Evolutionary conservation across 805 yeast genomes (phyloP), one percentile per base, ranked within the genome.

Genomic region (Yarrowia sp.): DNA sequence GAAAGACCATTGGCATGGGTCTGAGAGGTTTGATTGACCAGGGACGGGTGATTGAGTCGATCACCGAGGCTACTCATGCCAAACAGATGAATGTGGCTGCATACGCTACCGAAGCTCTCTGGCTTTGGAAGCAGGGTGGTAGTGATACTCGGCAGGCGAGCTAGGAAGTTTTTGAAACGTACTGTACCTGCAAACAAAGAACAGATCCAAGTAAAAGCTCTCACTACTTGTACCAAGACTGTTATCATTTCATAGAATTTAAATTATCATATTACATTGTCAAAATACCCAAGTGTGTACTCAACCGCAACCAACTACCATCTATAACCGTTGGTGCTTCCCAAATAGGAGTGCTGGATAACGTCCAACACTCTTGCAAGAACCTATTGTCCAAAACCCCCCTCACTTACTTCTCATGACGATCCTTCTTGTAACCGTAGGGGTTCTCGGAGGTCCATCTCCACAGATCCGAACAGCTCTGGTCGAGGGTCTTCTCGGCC

Each of bases 101-200:
- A 71, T 91, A 92, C 75, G 96, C 97, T 0, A 82, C 89, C 38
- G 98, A 93, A 71, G 96, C 97, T 0, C 81, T 93, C 42, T 93
- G 97, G 97, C 78, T 93, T 66, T 91, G 96, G 95, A 87, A 83
- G 72, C 72, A 75, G 42, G 74, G 76, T 20, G 72, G 74, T 12
- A 71, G 73, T 13, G 69, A 64, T 49, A 30, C 64, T 43, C 49
- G 64, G 9, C 64, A 58, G 33, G 64, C 64, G 8, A 43, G 40
- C 19, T 58, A 58, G 61, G n/a, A 12, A 12, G 40, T 36, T 36
- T 2, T 24, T 5, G 30, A 24, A n/a, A n/a, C n/a, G n/a, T n/a
- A n/a, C n/a, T n/a, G n/a, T n/a, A n/a, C n/a, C n/a, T n/a, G n/a
- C n/a, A n/a, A n/a, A n/a, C n/a, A n/a, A n/a, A n/a, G n/a, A n/a